These are phyloP conservation scores for Aeschynomene evenia DNA, from an alignment of 306 rosid genomes.

Conservation along the genomic window DNA sequence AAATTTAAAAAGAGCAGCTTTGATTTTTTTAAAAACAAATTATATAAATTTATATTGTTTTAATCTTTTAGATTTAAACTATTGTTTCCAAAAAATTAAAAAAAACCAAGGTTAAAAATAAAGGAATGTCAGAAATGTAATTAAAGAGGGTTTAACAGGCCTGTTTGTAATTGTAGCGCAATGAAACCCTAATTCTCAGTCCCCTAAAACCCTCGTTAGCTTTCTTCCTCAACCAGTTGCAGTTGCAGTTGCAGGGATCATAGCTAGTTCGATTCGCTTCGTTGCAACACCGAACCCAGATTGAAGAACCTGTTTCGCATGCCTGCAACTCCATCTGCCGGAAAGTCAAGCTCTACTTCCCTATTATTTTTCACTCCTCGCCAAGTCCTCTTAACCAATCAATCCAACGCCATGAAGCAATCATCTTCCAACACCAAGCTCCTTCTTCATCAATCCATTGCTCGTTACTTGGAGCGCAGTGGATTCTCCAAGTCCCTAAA, in stretches of 20 bases:
- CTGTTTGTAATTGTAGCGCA: background rate
- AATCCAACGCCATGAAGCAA: slow-evolving; percentile 37
- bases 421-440: slow-evolving; percentile 22
- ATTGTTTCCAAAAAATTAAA: too few relatives aligned
- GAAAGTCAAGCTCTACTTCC: slow-evolving; percentile 24
- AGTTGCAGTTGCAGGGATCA: background rate
- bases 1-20: too few relatives aligned
- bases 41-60: too few relatives aligned
- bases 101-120: too few relatives aligned
- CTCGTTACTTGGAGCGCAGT: slow-evolving; percentile 47
- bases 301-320: slow-evolving; percentile 36
- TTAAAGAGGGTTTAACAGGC: background rate
- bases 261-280: background rate
- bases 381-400: slow-evolving; percentile 53
- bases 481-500: slow-evolving; percentile 75
- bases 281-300: background rate
- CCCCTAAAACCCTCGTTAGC: background rate
- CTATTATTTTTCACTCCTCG: slow-evolving; percentile 69
- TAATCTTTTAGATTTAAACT: too few relatives aligned
- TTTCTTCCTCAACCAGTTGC: background rate
- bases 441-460: slow-evolving; percentile 62
- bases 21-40: too few relatives aligned
- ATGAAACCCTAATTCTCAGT: slow-evolving; percentile 20
- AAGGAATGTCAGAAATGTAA: too few relatives aligned
- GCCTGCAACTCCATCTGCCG: slow-evolving; percentile 43